phyloP scores from a whole-genome alignment of 1,139 yeast genomes.

The Kodamaea ohmeri region DNA sequence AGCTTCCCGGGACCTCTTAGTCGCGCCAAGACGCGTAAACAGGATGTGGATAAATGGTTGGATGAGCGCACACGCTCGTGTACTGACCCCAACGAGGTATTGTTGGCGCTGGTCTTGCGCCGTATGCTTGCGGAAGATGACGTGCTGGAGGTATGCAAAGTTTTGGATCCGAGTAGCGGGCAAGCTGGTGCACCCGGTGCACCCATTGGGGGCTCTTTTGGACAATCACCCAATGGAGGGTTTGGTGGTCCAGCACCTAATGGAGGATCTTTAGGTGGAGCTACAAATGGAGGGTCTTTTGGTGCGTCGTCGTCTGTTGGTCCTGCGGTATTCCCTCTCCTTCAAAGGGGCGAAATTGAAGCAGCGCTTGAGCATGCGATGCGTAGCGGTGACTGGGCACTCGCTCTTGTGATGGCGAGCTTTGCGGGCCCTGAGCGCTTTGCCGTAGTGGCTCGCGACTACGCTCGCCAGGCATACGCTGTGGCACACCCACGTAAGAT shows the following conservation, averaged over 20 bases:
- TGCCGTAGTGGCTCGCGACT: conserved; percentile 52
- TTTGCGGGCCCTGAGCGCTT: conserved; percentile 62
- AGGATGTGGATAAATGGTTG: conserved; percentile 65
- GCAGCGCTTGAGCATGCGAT: conserved; percentile 66
- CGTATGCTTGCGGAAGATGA: conserved; percentile 34
- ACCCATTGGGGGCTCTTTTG: too few relatives aligned
- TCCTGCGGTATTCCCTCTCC: conserved; percentile 31
- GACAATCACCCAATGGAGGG: too few relatives aligned
- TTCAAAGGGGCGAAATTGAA: conserved; percentile 64
- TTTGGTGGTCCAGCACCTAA: too few relatives aligned
- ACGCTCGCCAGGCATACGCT: conserved; percentile 37
- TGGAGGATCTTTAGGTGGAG: conserved; percentile 6
- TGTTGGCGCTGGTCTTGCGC: conserved; percentile 32
- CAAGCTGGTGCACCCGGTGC: too few relatives aligned
- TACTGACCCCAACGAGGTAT: conserved; percentile 23
- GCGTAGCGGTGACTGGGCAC: conserved; percentile 69
- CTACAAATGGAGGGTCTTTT: conserved; percentile 3
- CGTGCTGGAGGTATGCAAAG: conserved; percentile 25
- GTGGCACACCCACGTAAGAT: conserved; percentile 42
- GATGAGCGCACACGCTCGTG: conserved; percentile 21
- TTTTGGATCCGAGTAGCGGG: conserved; percentile 37
- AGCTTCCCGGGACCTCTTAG: conserved; percentile 65
- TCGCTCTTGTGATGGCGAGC: conserved; percentile 71
- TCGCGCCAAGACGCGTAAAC: conserved; percentile 54
- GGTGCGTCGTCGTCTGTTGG: conserved; percentile 11